A percentile compares a stretch with the other conserved stretches of the same genome.
Evolutionary conservation across 768 basidiomycete species (phyloP).

Genomic region (Tubosaeta sp.): DNA sequence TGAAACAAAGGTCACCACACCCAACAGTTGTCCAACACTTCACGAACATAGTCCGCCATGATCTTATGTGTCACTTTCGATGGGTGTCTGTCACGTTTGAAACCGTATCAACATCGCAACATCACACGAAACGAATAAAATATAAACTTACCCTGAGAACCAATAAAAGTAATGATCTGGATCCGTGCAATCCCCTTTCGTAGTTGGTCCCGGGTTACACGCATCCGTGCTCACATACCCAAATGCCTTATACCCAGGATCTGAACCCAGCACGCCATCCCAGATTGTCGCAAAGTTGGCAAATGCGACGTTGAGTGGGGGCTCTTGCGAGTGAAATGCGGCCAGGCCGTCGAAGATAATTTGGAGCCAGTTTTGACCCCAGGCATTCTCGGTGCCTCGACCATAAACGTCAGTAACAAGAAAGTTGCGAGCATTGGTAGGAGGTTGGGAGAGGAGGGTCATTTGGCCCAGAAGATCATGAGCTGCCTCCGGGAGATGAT

Average conservation of each 20-base stretch:
- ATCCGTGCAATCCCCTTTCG: slow-evolving; percentile 34
- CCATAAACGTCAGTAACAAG: slow-evolving; percentile 51
- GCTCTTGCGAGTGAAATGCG: slow-evolving; percentile 28
- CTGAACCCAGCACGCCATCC: slow-evolving; percentile 41
- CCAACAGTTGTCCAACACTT: slow-evolving; percentile 36
- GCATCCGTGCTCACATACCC: slow-evolving; percentile 42
- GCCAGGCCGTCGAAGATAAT: slow-evolving; percentile 41
- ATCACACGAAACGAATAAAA: background rate
- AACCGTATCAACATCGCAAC: background rate
- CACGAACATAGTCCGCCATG: slow-evolving; percentile 49
- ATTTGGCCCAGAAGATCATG: slow-evolving; percentile 43
- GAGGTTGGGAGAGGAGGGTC: slow-evolving; percentile 41
- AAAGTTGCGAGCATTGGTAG: slow-evolving; percentile 48
- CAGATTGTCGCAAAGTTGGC: slow-evolving; percentile 47
- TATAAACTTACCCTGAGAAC: slow-evolving; percentile 40
- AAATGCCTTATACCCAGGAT: slow-evolving; percentile 45
- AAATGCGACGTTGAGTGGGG: slow-evolving; percentile 39
- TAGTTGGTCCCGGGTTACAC: slow-evolving; percentile 35
- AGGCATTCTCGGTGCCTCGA: slow-evolving; percentile 36
- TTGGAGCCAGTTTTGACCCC: slow-evolving; percentile 46
- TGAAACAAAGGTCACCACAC: background rate
- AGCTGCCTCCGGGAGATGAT: slow-evolving; percentile 44
- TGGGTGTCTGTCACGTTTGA: slow-evolving; percentile 37
- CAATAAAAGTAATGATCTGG: slow-evolving; percentile 52
- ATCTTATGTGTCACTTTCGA: slow-evolving; percentile 46